phyloP scores from a whole-genome alignment of 2,329 filamentous ascomycete species.

The Aureobasidium melanogenum region DNA sequence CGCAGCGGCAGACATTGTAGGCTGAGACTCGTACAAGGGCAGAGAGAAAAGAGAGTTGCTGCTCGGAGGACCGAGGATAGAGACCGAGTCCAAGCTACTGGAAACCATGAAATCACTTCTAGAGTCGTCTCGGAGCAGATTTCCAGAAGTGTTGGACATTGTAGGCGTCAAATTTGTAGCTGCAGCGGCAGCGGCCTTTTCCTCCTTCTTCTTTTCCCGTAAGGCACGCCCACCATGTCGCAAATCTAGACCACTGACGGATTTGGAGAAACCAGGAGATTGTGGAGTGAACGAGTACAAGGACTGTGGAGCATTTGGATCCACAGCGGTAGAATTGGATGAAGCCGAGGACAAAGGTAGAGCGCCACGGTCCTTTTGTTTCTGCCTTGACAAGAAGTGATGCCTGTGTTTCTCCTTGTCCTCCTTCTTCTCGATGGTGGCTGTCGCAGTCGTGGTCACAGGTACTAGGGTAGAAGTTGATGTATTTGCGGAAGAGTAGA shows the following conservation, averaged over 20 bases:
- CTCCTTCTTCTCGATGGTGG: slow-evolving; percentile 58
- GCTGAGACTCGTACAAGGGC: slow-evolving; percentile 21
- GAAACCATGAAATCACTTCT: slow-evolving; percentile 18
- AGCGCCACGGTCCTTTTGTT: slow-evolving; percentile 63
- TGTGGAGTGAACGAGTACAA: slow-evolving; percentile 73
- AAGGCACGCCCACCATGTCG: slow-evolving; percentile 67
- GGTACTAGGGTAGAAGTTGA: slow-evolving; percentile 70
- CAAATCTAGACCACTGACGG: slow-evolving; percentile 70
- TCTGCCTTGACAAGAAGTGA: slow-evolving; percentile 70
- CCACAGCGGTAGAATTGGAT: slow-evolving; percentile 67
- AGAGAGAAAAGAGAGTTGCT: slow-evolving; percentile 23
- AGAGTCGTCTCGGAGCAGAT: slow-evolving; percentile 9
- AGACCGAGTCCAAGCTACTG: slow-evolving; percentile 15
- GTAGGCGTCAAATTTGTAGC: slow-evolving; percentile 23
- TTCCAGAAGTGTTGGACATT: slow-evolving; percentile 22
- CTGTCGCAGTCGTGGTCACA: slow-evolving; percentile 23
- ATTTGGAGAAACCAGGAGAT: slow-evolving; percentile 72
- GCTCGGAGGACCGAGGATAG: slow-evolving; percentile 21
- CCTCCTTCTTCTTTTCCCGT: slow-evolving; percentile 60
- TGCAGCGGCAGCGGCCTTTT: slow-evolving; percentile 36
- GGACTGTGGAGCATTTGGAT: slow-evolving; percentile 65
- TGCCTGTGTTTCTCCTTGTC: slow-evolving; percentile 68
- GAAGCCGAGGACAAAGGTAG: slow-evolving; percentile 66
- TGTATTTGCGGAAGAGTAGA: slow-evolving; percentile 68
- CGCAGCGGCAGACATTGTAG: slow-evolving; percentile 27